Conservation (phyloP, 306 rosid species). For the Myrica gale region DNA sequence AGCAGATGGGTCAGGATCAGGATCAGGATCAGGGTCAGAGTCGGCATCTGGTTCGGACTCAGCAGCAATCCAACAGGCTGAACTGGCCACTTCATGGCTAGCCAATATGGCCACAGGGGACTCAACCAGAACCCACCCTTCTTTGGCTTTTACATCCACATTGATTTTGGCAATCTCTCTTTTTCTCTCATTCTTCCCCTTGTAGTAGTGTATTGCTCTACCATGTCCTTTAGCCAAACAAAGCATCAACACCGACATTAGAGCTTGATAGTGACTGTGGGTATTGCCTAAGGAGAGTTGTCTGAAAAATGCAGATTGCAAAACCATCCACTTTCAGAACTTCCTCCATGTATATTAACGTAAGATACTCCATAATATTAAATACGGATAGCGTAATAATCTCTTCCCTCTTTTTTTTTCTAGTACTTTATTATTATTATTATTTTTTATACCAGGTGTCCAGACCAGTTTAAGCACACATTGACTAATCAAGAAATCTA, state of each 20-base stretch:
- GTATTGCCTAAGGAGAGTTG: constrained; percentile 6
- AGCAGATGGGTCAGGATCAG: constrained; percentile 1
- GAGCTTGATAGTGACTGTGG: background rate
- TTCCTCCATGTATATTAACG: constrained; percentile 11
- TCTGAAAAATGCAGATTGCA: constrained; percentile 23
- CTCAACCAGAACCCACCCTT: constrained; percentile 18
- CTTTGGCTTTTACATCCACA: constrained; percentile 10
- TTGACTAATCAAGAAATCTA: too few species aligned
- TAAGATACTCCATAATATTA: background rate
- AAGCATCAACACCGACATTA: background rate
- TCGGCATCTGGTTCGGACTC: constrained; percentile 32
- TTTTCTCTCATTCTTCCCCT: constrained; percentile 33
- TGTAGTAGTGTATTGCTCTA: background rate
- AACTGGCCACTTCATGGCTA: constrained; percentile 49
- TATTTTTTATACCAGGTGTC: too few species aligned
- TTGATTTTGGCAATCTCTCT: constrained; percentile 32
- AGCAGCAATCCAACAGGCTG: constrained; percentile 38
- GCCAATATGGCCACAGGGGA: constrained; percentile 69
- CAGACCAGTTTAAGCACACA: too few species aligned
- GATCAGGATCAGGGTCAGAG: constrained; percentile 5
- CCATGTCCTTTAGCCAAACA: background rate
- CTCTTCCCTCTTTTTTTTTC: constrained; percentile 31
- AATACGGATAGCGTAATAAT: constrained; percentile 11
- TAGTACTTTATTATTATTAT: too few species aligned
- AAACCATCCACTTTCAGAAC: constrained; percentile 25